Conservation (phyloP, 179 eudicot species). For the Pouteria campechiana region DNA sequence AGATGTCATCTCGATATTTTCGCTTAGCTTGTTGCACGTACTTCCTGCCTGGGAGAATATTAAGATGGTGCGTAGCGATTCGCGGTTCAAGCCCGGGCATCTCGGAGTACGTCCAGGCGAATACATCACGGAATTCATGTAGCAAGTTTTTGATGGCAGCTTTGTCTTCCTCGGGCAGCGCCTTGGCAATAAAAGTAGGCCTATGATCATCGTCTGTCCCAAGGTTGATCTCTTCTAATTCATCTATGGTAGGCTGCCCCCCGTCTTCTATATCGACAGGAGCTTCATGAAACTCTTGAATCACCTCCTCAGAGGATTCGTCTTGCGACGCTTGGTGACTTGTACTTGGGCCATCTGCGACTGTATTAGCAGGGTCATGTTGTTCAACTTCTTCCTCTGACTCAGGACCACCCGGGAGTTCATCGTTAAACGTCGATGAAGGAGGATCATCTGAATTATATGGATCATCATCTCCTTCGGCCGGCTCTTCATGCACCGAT, state of each 20-base stretch:
- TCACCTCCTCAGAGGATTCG: not conserved
- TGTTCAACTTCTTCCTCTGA: no score
- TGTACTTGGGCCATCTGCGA: not conserved
- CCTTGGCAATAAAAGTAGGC: not conserved
- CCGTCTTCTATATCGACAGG: not conserved
- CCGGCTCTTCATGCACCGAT: no score
- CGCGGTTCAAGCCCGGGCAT: slow-evolving; percentile 1
- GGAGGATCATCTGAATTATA: no score
- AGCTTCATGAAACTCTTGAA: not conserved
- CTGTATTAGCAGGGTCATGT: not conserved
- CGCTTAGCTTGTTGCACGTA: not conserved
- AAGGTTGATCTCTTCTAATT: not conserved
- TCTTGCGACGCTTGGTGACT: not conserved
- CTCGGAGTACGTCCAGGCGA: not conserved
- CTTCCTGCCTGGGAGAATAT: not conserved
- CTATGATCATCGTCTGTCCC: not conserved
- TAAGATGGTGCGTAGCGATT: not conserved
- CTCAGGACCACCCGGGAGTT: no score
- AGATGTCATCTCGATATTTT: not conserved
- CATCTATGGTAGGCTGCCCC: not conserved
- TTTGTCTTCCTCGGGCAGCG: not conserved
- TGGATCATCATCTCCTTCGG: no score
- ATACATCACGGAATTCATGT: not conserved
- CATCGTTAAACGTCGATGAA: no score
- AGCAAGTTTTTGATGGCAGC: not conserved